These are phyloP conservation scores for Kalaharituber pfeilii DNA, from an alignment of 2,329 filamentous ascomycete species.

Conservation along the genomic window DNA sequence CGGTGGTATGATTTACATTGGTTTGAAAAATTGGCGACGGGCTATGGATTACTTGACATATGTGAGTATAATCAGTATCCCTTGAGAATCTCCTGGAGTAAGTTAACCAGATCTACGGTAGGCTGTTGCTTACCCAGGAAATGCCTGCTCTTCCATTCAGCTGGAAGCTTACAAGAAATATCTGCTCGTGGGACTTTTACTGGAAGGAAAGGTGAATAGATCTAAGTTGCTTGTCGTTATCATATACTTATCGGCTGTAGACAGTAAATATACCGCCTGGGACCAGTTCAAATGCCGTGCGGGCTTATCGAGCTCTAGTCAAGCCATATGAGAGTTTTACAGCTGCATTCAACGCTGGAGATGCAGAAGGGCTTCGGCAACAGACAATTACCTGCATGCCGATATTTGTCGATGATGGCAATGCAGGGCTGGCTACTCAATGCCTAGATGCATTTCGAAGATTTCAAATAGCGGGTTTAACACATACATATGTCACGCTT, in stretches of 20 bases:
- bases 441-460: constrained; percentile 54
- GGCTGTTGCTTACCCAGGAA: constrained; percentile 18
- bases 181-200: constrained; percentile 58
- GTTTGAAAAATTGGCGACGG: constrained; percentile 23
- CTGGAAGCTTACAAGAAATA: constrained; percentile 84
- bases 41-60: constrained; percentile 22
- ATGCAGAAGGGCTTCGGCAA: constrained; percentile 42
- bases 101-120: constrained; percentile 3
- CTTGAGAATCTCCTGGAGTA: background rate
- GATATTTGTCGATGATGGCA: constrained; percentile 55
- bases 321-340: constrained; percentile 57
- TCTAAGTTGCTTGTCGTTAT: background rate
- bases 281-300: constrained; percentile 41
- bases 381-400: constrained; percentile 43
- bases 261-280: constrained; percentile 30
- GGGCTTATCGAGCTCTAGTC: constrained; percentile 40
- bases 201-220: constrained; percentile 42
- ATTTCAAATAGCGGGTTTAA: constrained; percentile 57
- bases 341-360: constrained; percentile 45
- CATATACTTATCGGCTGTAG: constrained; percentile 10
- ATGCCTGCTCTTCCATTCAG: constrained; percentile 19
- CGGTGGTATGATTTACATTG: constrained; percentile 24
- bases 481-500: constrained; percentile 51
- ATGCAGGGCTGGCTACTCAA: constrained; percentile 50
- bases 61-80: constrained; percentile 13